Conservation (phyloP, 345 rosid genomes). For the Syzygium grande region DNA sequence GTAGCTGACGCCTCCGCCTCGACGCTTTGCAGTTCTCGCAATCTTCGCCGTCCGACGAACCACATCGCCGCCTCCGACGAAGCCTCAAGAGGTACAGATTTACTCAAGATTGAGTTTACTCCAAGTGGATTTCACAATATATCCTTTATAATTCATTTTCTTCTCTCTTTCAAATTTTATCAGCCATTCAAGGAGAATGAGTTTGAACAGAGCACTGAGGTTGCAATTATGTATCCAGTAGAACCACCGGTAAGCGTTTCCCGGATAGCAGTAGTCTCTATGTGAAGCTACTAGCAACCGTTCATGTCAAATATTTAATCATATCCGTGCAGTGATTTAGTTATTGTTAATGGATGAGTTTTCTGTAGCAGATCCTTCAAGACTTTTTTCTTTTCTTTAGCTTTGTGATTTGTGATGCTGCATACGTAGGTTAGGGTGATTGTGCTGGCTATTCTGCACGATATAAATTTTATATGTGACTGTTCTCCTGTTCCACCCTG, state of each 20-base stretch:
- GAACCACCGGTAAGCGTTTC: slow-evolving; percentile 72
- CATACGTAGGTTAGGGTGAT: background rate
- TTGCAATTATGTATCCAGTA: slow-evolving; percentile 64
- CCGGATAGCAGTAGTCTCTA: background rate
- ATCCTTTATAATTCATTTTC: background rate
- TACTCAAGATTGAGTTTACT: too few relatives aligned
- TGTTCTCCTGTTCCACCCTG: slow-evolving; percentile 14
- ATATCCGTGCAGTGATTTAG: background rate
- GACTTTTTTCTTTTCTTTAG: background rate
- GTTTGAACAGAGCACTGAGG: slow-evolving; percentile 82
- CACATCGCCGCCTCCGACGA: too few relatives aligned
- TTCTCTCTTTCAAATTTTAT: slow-evolving; percentile 46
- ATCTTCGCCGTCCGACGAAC: too few relatives aligned
- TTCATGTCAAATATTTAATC: background rate
- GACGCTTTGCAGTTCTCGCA: too few relatives aligned
- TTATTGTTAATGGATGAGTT: background rate
- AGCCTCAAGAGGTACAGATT: too few relatives aligned
- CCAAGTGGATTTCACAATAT: background rate
- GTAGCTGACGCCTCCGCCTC: too few relatives aligned
- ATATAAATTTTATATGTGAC: background rate
- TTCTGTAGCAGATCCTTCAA: background rate
- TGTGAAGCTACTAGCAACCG: background rate
- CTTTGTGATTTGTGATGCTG: background rate
- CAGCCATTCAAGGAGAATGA: slow-evolving; percentile 86
- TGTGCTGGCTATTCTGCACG: background rate